Evolutionary conservation across 768 basidiomycete genomes (phyloP), one percentile per base, ranked within the genome.

Genomic region (Boletus pseudopeckii): DNA sequence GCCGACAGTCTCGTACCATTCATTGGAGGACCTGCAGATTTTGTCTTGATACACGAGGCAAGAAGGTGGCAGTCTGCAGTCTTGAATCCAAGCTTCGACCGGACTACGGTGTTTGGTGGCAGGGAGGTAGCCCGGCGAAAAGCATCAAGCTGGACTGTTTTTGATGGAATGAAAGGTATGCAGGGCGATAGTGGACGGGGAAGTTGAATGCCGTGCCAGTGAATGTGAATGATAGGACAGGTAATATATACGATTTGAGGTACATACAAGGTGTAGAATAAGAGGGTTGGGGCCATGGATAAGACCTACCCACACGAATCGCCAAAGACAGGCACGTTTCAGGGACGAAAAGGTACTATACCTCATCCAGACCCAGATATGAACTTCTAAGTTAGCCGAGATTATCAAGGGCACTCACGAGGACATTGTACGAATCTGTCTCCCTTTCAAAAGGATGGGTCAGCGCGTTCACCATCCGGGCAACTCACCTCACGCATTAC

Each of bases 31-130:
- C 70, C 67, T 20, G 81, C 84, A 8, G 80, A 85, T 66, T 82
- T 85, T 48, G 78, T 85, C 26, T 70, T 86, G 50, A 69, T 86
- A 49, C 83, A 82, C 58, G 77, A 75, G 37, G 74, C 74, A 50
- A 60, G 64, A 32, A 65, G 71, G 22, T 63, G 81, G 48, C 77
- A 75, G 57, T 72, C 75, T 52, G 78, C 75, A 10, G 77, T 79
- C 18, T 73, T 83, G 33, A 74, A 75, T 59, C 83, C 84, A 45
- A 60, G 63, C 42, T 68, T 68, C 36, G 57, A 59, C 50, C 50
- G 59, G 26, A 68, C 60, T 17, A 61, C 59, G 47, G 53, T 66
- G 38, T 45, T 48, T 28, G 37, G 45, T 34, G 58, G 62, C 39
- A 60, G 38, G 48, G 48, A 54, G 15, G 58, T 62, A 24, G 65